Percentiles rank a stretch among this genome's conserved stretches.
phyloP scores from a whole-genome alignment of 176 grass and related monocot genomes.

The bread wheat (Triticum aestivum) region DNA sequence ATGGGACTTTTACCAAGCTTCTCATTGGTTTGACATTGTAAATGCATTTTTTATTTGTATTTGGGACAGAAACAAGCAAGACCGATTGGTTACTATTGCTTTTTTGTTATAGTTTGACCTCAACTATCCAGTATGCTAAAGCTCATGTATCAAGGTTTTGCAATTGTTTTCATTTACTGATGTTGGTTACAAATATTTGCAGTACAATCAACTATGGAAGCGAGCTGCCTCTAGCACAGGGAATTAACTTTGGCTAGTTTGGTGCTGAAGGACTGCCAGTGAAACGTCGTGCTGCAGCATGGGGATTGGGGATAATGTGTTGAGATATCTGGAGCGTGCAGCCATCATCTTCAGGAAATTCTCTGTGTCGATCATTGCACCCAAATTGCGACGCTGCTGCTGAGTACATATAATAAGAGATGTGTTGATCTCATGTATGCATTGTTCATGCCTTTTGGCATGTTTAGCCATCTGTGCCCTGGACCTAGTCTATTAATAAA shows the following conservation, averaged over 20 bases:
- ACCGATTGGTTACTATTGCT: background rate
- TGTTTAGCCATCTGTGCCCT: background rate
- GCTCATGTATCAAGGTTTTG: background rate
- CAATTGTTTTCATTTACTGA: background rate
- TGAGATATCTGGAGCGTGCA: background rate
- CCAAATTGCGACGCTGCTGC: background rate
- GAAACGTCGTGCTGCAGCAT: background rate
- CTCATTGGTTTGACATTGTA: background rate
- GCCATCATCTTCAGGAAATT: background rate
- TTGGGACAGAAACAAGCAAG: background rate
- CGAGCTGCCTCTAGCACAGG: conserved; percentile 92
- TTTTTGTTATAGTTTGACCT: background rate
- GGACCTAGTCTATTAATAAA: conserved; percentile 2
- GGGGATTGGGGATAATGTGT: background rate
- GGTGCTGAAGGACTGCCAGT: background rate
- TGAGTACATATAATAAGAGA: conserved; percentile 19
- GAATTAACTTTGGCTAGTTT: conserved; percentile 82
- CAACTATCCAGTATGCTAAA: background rate
- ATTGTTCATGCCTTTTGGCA: background rate
- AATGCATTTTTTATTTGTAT: background rate
- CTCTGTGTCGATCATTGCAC: background rate
- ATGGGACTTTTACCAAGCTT: background rate
- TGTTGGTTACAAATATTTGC: conserved; percentile 17
- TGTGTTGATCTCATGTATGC: background rate
- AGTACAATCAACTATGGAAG: conserved; percentile 99